Evolutionary conservation across 768 basidiomycete genomes (phyloP).

Genomic region (Suillus variegatus): DNA sequence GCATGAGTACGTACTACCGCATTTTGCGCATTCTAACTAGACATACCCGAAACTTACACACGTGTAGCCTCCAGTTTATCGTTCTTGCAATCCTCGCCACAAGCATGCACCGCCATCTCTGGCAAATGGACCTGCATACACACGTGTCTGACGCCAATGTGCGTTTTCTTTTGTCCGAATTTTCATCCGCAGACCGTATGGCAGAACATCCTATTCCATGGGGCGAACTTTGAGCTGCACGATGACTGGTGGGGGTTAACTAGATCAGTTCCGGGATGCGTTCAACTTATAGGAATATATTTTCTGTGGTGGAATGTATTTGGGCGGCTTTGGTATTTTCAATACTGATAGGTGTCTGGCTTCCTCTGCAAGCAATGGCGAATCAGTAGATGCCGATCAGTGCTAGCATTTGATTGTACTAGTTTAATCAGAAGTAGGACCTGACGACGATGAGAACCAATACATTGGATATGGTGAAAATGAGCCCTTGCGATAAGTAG

Average conservation of each 20-base stretch:
- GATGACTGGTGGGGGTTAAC: background rate
- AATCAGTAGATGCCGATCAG: too few species aligned
- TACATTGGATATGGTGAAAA: too few species aligned
- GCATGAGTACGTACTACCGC: background rate
- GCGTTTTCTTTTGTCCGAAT: background rate
- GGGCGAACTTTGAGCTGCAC: background rate
- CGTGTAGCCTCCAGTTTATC: background rate
- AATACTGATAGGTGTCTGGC: too few species aligned
- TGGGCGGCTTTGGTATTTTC: too few species aligned
- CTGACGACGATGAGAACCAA: too few species aligned
- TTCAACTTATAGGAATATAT: too few species aligned
- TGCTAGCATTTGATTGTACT: too few species aligned
- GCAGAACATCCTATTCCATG: background rate
- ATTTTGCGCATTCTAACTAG: background rate
- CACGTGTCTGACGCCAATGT: background rate
- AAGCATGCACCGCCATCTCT: background rate
- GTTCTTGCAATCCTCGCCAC: background rate
- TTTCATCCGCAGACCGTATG: background rate
- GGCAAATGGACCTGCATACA: background rate
- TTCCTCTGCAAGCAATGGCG: too few species aligned
- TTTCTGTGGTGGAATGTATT: too few species aligned
- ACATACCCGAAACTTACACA: background rate
- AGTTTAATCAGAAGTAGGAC: too few species aligned
- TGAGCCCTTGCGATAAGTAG: too few species aligned
- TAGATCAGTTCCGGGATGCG: too few species aligned